phyloP scores from a whole-genome alignment of 2,329 filamentous ascomycete genomes.

The Colletotrichum shisoi region DNA sequence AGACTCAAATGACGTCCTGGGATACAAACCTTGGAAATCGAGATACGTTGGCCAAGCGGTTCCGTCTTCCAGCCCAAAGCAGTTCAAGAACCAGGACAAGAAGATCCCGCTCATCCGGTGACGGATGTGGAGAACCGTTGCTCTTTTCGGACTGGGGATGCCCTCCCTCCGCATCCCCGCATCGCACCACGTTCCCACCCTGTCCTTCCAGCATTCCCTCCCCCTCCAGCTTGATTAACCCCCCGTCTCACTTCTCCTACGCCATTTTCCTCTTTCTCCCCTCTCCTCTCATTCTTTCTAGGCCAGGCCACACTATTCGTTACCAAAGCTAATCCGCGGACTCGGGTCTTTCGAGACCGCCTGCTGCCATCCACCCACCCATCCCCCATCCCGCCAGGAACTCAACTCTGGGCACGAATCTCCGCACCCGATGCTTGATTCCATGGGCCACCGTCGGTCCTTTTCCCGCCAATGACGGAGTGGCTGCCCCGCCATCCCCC shows the following conservation, averaged over 20 bases:
- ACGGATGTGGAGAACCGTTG: constrained; percentile 10
- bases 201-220: background rate
- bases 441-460: background rate
- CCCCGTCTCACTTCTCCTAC: too few species aligned
- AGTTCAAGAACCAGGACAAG: background rate
- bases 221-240: background rate
- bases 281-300: too few species aligned
- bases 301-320: too few species aligned
- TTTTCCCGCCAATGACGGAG: constrained; percentile 31
- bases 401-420: constrained; percentile 2
- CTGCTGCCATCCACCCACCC: background rate
- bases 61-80: too few species aligned
- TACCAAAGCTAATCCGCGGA: constrained; percentile 17
- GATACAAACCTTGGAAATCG: too few species aligned
- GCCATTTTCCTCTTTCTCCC: background rate
- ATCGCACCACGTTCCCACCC: constrained; percentile 13
- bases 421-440: background rate
- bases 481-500: background rate
- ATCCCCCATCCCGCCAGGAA: background rate
- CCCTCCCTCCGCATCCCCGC: constrained; percentile 39
- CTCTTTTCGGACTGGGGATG: constrained; percentile 37
- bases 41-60: too few species aligned
- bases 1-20: too few species aligned
- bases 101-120: constrained; percentile 35
- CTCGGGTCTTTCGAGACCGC: constrained; percentile 1